Base-by-base conservation (phyloP, 768 basidiomycete species). In the Serendipita vermifera region DNA sequence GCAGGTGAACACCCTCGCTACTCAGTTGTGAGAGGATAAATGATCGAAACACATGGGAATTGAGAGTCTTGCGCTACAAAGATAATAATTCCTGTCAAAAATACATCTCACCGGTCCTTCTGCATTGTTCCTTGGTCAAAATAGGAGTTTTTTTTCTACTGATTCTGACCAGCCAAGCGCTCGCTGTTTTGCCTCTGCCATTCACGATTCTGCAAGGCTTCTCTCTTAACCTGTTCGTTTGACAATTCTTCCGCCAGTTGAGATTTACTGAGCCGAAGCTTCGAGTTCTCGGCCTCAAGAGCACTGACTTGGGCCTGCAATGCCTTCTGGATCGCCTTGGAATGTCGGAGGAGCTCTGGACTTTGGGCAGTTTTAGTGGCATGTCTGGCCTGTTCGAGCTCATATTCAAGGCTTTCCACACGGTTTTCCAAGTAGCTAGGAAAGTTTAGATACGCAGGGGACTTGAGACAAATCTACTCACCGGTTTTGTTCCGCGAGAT, bases 401-500 rank as follows among this genome's bases (percentile, higher is more conserved):
- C 20, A 9, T 26, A n/a, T 29, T 51, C 46, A 9, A 51, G 9
- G n/a, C 31, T 15, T 7, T 51, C 15, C 15, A 51, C 46, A 22
- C 29, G 46, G 4, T 17, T 6, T 29, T 51, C 46, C 39, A 41
- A 20, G 26, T 41, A 41, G 9, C 39, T 41, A n/a, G 6, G 26
- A 6, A 41, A 9, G 46, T 9, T 9, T 6, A 22, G 46, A 51
- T 26, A 51, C 31, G 15, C 7, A 15, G 9, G 4, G 4, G 22
- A 51, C 22, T 26, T 15, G 7, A 51, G 46, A 51, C 46, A 29
- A 4, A 51, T 29, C 46, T 38, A 60, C 74, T 59, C 66, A 85
- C 87, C 79, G 75, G 40, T 77, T 76, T 56, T 72, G 68, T 11
- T 81, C 77, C 48, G 84, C 80, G 69, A 82, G 68, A 55, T 74